Evolutionary conservation across 768 basidiomycete species (phyloP).

Genomic region (Clavulina sp.): DNA sequence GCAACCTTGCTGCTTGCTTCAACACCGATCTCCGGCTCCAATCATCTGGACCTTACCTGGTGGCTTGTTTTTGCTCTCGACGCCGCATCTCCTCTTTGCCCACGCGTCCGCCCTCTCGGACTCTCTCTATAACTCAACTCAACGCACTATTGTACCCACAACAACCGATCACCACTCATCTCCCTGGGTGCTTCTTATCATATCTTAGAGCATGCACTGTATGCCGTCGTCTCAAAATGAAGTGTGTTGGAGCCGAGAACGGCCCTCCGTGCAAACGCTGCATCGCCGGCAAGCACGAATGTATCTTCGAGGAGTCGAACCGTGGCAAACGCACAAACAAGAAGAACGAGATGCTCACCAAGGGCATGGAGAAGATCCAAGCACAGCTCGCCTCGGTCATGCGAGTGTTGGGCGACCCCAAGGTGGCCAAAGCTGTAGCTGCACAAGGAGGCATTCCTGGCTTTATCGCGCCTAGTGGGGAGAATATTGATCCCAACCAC

Average conservation of each 20-base stretch:
- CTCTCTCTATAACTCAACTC: too few relatives aligned
- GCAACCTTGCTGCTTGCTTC: too few relatives aligned
- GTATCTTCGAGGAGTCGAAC: conserved; percentile 93
- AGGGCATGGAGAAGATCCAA: conserved; percentile 69
- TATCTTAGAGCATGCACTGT: conserved; percentile 81
- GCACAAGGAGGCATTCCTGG: conserved; percentile 23
- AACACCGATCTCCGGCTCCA: too few relatives aligned
- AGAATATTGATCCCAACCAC: too few relatives aligned
- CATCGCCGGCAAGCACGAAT: conserved; percentile 23
- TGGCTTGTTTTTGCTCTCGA: too few relatives aligned
- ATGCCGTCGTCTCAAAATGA: conserved; percentile 85
- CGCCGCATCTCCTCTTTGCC: too few relatives aligned
- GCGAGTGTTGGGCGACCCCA: conserved; percentile 69
- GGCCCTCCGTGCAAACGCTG: conserved; percentile 89
- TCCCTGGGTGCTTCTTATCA: too few relatives aligned
- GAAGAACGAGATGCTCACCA: conserved; percentile 65
- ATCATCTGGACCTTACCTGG: too few relatives aligned
- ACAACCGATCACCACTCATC: too few relatives aligned
- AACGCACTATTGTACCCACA: too few relatives aligned
- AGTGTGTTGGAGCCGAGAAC: conserved; percentile 74
- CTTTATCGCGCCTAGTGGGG: too few relatives aligned
- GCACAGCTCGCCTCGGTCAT: conserved; percentile 83
- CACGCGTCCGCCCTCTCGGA: too few relatives aligned
- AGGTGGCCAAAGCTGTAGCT: not conserved
- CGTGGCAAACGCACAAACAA: conserved; percentile 80